These are phyloP conservation scores for Plantago lanceolata DNA, from an alignment of 305 asterid genomes.

Conservation along the genomic window DNA sequence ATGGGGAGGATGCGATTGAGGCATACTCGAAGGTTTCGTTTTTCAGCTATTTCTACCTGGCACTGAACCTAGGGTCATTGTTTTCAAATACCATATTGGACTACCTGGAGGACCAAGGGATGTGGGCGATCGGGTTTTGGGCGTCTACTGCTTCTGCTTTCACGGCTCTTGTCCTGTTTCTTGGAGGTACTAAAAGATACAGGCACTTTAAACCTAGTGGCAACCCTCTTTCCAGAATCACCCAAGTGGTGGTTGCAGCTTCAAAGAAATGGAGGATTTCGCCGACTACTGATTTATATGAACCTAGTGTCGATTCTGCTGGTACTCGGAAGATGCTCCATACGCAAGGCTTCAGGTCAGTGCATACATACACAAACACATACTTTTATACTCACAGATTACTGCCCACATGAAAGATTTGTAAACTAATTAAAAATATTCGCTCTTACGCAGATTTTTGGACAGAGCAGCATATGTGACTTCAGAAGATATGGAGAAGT, in stretches of 20 bases:
- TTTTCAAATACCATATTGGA: conserved; percentile 53
- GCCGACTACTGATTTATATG: conserved; percentile 25
- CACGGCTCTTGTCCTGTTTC: conserved; percentile 37
- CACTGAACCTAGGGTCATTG: conserved; percentile 49
- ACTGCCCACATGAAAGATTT: background rate
- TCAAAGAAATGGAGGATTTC: conserved; percentile 33
- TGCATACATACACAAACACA: background rate
- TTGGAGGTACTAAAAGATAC: conserved; percentile 43
- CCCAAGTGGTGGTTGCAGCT: conserved; percentile 47
- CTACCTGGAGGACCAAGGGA: conserved; percentile 48
- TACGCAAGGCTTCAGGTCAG: conserved; percentile 47
- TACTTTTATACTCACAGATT: background rate
- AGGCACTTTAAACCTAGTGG: conserved; percentile 51
- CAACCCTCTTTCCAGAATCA: conserved; percentile 44
- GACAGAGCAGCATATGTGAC: conserved; percentile 48
- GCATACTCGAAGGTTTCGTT: conserved; percentile 42
- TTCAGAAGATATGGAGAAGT: conserved; percentile 31
- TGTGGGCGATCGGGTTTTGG: conserved; percentile 58
- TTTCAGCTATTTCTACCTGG: conserved; percentile 55
- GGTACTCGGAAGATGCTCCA: conserved; percentile 42
- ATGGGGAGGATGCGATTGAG: conserved; percentile 40
- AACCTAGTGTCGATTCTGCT: background rate
- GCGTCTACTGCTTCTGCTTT: conserved; percentile 49
- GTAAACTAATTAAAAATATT: background rate
- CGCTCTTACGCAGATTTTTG: conserved; percentile 31